A percentile compares a stretch with the other conserved stretches of the same genome.
Conservation (phyloP, 2,329 filamentous ascomycete species). For the Penicillium sp. region DNA sequence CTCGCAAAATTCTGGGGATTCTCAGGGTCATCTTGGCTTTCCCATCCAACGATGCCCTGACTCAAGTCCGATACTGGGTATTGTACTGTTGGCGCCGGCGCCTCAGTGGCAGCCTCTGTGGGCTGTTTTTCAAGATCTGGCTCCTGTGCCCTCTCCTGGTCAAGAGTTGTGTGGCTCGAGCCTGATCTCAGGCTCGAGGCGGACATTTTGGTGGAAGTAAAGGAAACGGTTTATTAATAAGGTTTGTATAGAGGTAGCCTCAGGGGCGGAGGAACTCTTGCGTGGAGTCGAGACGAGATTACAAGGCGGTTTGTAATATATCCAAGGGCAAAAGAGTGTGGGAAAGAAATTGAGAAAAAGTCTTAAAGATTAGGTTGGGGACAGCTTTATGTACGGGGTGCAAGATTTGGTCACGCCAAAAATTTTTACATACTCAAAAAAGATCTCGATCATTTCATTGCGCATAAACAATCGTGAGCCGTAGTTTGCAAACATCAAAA, state of each 20-base stretch:
- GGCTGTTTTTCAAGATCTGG: conserved; percentile 4
- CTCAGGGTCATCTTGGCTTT: conserved; percentile 56
- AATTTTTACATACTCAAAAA: not conserved
- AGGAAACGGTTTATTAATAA: not conserved
- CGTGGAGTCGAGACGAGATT: too few relatives aligned
- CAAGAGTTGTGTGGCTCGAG: not conserved
- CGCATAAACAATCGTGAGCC: not conserved
- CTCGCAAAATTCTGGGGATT: conserved; percentile 57
- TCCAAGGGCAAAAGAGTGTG: not conserved
- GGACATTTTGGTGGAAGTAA: not conserved
- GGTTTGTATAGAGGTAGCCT: not conserved
- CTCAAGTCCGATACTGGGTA: conserved; percentile 47
- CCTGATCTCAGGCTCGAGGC: not conserved
- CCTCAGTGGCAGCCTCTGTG: not conserved
- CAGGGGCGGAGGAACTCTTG: not conserved
- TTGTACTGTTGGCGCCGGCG: not conserved
- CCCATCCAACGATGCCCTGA: conserved; percentile 60
- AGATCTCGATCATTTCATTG: not conserved
- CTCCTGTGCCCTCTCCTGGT: not conserved
- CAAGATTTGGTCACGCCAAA: not conserved
- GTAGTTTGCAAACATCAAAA: too few relatives aligned
- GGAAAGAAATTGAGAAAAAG: not conserved
- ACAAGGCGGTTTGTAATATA: not conserved
- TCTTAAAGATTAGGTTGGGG: not conserved
- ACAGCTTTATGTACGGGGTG: not conserved